Evolutionary conservation across 2,329 filamentous ascomycete genomes (phyloP).

Genomic region (Penicillium aurantiogriseum): DNA sequence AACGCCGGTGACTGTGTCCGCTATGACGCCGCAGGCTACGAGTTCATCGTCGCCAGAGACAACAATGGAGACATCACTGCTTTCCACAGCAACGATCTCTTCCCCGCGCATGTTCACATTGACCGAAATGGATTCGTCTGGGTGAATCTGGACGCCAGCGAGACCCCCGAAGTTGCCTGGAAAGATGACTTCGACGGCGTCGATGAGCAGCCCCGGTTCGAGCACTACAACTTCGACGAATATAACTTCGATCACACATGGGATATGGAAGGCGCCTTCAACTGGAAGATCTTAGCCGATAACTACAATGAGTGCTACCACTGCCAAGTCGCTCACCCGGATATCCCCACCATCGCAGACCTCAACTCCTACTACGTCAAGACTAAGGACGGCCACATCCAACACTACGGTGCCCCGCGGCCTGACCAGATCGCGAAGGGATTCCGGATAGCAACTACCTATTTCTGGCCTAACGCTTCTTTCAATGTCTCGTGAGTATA

Average conservation of each 20-base stretch:
- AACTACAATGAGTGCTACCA: slow-evolving; percentile 59
- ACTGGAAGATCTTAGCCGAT: slow-evolving; percentile 62
- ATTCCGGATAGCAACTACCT: slow-evolving; percentile 26
- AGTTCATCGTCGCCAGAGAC: slow-evolving; percentile 54
- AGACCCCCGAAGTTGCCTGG: slow-evolving; percentile 52
- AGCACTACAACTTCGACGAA: slow-evolving; percentile 52
- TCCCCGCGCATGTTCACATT: slow-evolving; percentile 55
- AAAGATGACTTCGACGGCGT: slow-evolving; percentile 53
- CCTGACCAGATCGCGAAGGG: slow-evolving; percentile 24
- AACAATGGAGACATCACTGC: slow-evolving; percentile 54
- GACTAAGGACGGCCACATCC: slow-evolving; percentile 50
- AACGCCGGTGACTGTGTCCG: slow-evolving; percentile 56
- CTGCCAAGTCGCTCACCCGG: slow-evolving; percentile 27
- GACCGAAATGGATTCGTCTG: slow-evolving; percentile 58
- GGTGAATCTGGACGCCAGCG: slow-evolving; percentile 55
- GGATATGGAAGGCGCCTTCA: slow-evolving; percentile 58
- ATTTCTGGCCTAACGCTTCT: slow-evolving; percentile 39
- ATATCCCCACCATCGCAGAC: slow-evolving; percentile 49
- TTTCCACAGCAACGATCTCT: slow-evolving; percentile 49
- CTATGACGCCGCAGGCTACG: slow-evolving; percentile 55
- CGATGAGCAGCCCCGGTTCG: slow-evolving; percentile 50
- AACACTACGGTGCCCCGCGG: slow-evolving; percentile 45
- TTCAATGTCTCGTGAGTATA: slow-evolving; percentile 35
- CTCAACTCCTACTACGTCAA: slow-evolving; percentile 56
- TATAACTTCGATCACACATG: slow-evolving; percentile 60